Conservation (phyloP, 2,329 filamentous ascomycete species). For the Bipolaris bicolor region DNA sequence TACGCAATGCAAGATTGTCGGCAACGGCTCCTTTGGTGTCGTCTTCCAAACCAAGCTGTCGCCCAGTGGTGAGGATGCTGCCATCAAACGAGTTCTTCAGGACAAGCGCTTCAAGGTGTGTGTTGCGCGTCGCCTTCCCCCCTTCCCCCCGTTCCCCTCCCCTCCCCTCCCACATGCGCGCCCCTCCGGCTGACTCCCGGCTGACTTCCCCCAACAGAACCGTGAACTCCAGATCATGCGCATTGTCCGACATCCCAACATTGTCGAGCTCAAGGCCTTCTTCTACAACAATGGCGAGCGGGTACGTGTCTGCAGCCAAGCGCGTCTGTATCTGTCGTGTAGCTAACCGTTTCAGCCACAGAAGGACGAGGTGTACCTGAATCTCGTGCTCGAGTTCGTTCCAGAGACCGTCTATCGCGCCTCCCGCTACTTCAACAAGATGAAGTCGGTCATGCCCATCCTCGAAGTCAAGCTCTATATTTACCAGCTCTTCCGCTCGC, state of each 20-base stretch:
- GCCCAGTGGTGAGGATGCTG: constrained; percentile 96
- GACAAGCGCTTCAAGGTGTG: constrained; percentile 99
- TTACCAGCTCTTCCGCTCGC: constrained; percentile 97
- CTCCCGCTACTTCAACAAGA: constrained; percentile 98
- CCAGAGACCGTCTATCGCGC: constrained; percentile 98
- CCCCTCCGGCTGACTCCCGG: constrained; percentile 35
- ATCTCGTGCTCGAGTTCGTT: constrained; percentile 96
- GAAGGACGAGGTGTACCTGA: constrained; percentile 97
- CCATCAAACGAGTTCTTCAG: constrained; percentile 97
- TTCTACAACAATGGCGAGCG: constrained; percentile 99
- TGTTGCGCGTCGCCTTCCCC: constrained; percentile 19
- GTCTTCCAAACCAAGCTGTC: constrained; percentile 99
- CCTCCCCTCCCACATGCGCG: constrained; percentile 9
- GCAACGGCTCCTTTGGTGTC: constrained; percentile 97
- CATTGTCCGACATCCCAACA: constrained; percentile 98
- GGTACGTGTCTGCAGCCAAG: constrained; percentile 61
- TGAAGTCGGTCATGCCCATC: constrained; percentile 99
- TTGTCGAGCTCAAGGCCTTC: constrained; percentile 98
- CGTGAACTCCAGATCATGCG: constrained; percentile 99
- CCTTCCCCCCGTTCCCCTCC: neutral
- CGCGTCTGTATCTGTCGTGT: constrained; percentile 22
- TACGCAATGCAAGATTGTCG: constrained; percentile 99
- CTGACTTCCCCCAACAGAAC: constrained; percentile 66
- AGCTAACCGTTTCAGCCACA: constrained; percentile 45
- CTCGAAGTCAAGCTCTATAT: constrained; percentile 99